phyloP scores from a whole-genome alignment of 2,329 filamentous ascomycete species.

The Fusarium coffeatum region DNA sequence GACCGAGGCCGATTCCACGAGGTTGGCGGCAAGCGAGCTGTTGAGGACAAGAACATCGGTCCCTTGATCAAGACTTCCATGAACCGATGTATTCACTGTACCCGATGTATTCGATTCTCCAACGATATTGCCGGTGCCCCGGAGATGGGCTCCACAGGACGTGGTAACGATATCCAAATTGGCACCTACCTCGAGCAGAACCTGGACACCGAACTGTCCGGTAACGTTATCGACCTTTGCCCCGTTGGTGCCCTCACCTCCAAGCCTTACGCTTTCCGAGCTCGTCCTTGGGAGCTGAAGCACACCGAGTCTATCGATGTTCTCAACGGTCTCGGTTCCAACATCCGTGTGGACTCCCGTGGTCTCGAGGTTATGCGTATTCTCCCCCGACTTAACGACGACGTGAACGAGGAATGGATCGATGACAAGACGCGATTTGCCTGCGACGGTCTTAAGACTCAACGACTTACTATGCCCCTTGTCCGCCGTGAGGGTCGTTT shows the following conservation, averaged over 20 bases:
- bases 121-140: constrained; percentile 97
- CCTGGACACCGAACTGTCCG: constrained; percentile 93
- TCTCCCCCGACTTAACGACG: constrained; percentile 91
- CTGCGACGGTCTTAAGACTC: constrained; percentile 95
- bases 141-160: constrained; percentile 92
- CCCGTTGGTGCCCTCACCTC: constrained; percentile 96
- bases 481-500: constrained; percentile 92
- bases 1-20: constrained; percentile 98
- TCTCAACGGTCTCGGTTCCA: constrained; percentile 90
- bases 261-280: constrained; percentile 97
- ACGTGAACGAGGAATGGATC: constrained; percentile 99
- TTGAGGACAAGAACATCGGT: constrained; percentile 99
- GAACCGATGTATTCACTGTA: constrained; percentile 99
- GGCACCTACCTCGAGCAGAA: constrained; percentile 97
- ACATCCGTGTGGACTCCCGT: constrained; percentile 92
- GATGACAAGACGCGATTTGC: constrained; percentile 98
- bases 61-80: constrained; percentile 99
- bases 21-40: constrained; percentile 92
- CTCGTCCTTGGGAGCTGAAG: constrained; percentile 96
- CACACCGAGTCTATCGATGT: constrained; percentile 97
- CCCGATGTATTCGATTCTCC: constrained; percentile 95
- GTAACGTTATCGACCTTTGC: constrained; percentile 97
- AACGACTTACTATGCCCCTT: constrained; percentile 91
- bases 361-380: constrained; percentile 97
- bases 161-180: constrained; percentile 97